These are phyloP conservation scores for Amylostereum areolatum DNA, from an alignment of 1,284 basidiomycete species.

Conservation along the genomic window DNA sequence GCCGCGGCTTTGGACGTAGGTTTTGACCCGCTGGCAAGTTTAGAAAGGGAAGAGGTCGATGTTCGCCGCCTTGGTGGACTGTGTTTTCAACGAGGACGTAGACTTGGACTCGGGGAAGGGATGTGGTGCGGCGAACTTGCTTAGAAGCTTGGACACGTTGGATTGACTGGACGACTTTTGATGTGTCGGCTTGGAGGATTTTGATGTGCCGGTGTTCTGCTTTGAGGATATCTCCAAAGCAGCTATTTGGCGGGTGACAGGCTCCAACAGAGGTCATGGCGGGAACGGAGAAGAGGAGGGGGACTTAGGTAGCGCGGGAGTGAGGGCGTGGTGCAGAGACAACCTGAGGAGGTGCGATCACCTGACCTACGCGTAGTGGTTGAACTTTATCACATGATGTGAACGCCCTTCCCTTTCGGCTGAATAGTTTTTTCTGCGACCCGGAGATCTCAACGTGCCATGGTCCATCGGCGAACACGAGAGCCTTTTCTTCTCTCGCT, in stretches of 20 bases:
- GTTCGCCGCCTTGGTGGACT: slow-evolving; percentile 4
- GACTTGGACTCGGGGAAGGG: slow-evolving; percentile 24
- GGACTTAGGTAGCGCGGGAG: neutral
- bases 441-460: no score
- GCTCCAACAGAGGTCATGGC: slow-evolving; percentile 38
- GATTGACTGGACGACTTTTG: slow-evolving; percentile 48
- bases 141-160: slow-evolving; percentile 59
- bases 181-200: slow-evolving; percentile 29
- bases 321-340: neutral
- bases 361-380: neutral
- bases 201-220: slow-evolving; percentile 24
- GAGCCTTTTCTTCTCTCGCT: no score
- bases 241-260: slow-evolving; percentile 42
- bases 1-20: slow-evolving; percentile 2
- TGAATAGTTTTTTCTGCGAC: no score
- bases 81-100: slow-evolving; percentile 8
- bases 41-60: slow-evolving; percentile 7
- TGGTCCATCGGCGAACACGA: no score
- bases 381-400: neutral
- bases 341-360: neutral
- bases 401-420: no score
- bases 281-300: neutral
- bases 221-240: slow-evolving; percentile 45
- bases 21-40: slow-evolving; percentile 2
- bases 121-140: slow-evolving; percentile 60